Base-by-base conservation (phyloP, 2,329 filamentous ascomycete genomes). In the Xylaria hypoxylon region DNA sequence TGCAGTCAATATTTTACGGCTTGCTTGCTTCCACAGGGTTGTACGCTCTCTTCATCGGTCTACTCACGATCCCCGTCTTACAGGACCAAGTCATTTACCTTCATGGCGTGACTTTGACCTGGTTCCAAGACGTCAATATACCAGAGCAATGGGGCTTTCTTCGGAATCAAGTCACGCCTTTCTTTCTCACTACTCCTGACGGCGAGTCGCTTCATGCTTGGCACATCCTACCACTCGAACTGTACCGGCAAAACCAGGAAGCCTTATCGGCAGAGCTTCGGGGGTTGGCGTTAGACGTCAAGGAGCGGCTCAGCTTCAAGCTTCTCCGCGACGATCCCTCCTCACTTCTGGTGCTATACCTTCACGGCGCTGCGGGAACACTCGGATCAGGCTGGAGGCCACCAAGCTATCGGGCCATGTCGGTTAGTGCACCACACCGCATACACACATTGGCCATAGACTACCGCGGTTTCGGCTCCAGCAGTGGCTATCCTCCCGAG, bases 81-180 rank as follows among this genome's bases (percentile, higher is more conserved):
- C 86, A 89, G 75, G 79, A 80, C 19, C 85, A 89, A 69, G 83
- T 83, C 31, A 84, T 89, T 26, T 89, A 88, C 70, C 80, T 89
- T 1, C 82, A 89, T 70, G 77, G 78, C 2, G 76, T 87, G 6
- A 82, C 81, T 5, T 79, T 86, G 73, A 87, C 86, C 17, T 87
- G 85, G 84, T 84, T 82, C 69, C 82, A 89, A 65, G 86, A 93
- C 74, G 77, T 91, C 48, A 85, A 87, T 62, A 80, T 87, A 47
- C 89, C 90, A 0, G 90, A 93, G 73, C 84, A 86, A 59, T 92
- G 89, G 78, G 91, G 91, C 0, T 93, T 93, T 74, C 82, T 89
- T 33, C 88, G 85, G 72, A 89, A 90, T 65, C 91, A 95, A 79
- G 87, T 92, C 1, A 90, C 89, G 17, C 89, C 91, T 0, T 94